phyloP scores from a whole-genome alignment of 2,329 filamentous ascomycete genomes.

The Thelonectria rubi region DNA sequence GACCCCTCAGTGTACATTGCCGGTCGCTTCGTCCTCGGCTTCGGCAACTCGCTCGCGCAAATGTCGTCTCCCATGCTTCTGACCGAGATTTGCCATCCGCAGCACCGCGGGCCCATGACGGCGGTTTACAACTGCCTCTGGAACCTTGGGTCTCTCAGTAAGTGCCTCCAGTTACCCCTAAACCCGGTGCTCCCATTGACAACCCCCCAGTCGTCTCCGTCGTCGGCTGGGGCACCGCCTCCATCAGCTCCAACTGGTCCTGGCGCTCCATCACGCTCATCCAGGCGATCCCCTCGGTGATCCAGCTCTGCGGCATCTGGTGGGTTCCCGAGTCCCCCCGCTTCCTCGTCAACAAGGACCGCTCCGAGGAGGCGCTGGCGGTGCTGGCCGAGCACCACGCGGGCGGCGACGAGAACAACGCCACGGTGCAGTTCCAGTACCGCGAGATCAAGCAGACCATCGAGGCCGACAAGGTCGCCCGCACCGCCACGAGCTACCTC shows the following conservation, averaged over 20 bases:
- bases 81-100: conserved; percentile 73
- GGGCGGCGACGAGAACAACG: conserved; percentile 65
- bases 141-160: conserved; percentile 65
- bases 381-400: conserved; percentile 72
- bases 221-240: conserved; percentile 70
- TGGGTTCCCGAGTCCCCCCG: conserved; percentile 74
- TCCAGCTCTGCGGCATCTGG: conserved; percentile 73
- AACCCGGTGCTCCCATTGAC: not conserved
- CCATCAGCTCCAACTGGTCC: conserved; percentile 68
- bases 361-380: conserved; percentile 67
- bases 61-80: conserved; percentile 71
- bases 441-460: conserved; percentile 73
- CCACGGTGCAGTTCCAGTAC: conserved; percentile 72
- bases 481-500: conserved; percentile 61
- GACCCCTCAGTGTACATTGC: conserved; percentile 47
- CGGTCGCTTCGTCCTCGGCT: conserved; percentile 61
- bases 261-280: conserved; percentile 74
- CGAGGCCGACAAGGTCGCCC: conserved; percentile 61
- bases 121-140: conserved; percentile 75
- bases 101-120: conserved; percentile 72
- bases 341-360: conserved; percentile 71
- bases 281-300: conserved; percentile 67
- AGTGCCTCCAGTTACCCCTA: conserved; percentile 8
- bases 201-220: conserved; percentile 59
- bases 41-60: conserved; percentile 72